phyloP scores from a whole-genome alignment of 495 filamentous ascomycete species.

The Penicillium lividum region DNA sequence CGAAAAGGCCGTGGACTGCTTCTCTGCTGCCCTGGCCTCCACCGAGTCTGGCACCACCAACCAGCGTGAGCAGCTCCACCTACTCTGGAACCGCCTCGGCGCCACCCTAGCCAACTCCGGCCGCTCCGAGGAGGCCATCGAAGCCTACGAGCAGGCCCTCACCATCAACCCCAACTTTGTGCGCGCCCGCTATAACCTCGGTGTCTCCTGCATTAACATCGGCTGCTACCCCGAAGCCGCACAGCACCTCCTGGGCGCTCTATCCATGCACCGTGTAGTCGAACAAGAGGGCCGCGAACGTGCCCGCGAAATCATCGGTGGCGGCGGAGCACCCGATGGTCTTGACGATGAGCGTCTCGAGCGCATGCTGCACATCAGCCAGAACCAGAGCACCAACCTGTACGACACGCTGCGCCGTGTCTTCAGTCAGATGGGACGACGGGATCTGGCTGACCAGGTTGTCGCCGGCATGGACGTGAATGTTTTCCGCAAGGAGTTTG shows the following conservation, averaged over 20 bases:
- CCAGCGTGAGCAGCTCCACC: slow-evolving; percentile 74
- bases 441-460: slow-evolving; percentile 85
- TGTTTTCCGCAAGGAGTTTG: slow-evolving; percentile 78
- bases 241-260: slow-evolving; percentile 86
- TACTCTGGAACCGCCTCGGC: slow-evolving; percentile 97
- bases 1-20: slow-evolving; percentile 98
- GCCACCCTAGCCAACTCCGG: slow-evolving; percentile 95
- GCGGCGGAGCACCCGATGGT: slow-evolving; percentile 48
- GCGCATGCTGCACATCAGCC: slow-evolving; percentile 68
- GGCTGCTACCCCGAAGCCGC: slow-evolving; percentile 92
- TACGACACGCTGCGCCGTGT: slow-evolving; percentile 91
- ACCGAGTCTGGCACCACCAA: slow-evolving; percentile 78
- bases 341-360: slow-evolving; percentile 71
- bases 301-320: slow-evolving; percentile 77
- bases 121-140: slow-evolving; percentile 90
- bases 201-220: slow-evolving; percentile 96
- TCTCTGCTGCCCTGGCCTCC: slow-evolving; percentile 80
- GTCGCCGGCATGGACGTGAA: slow-evolving; percentile 89
- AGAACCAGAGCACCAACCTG: slow-evolving; percentile 95
- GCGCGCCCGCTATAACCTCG: slow-evolving; percentile 93
- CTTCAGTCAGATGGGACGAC: slow-evolving; percentile 88
- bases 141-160: slow-evolving; percentile 91
- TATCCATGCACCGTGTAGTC: slow-evolving; percentile 95
- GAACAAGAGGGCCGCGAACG: slow-evolving; percentile 82
- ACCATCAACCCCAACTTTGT: slow-evolving; percentile 92